These are phyloP conservation scores for Nothophytophthora sp. DNA, from an alignment of 352 stramenopile species.

Conservation along the genomic window DNA sequence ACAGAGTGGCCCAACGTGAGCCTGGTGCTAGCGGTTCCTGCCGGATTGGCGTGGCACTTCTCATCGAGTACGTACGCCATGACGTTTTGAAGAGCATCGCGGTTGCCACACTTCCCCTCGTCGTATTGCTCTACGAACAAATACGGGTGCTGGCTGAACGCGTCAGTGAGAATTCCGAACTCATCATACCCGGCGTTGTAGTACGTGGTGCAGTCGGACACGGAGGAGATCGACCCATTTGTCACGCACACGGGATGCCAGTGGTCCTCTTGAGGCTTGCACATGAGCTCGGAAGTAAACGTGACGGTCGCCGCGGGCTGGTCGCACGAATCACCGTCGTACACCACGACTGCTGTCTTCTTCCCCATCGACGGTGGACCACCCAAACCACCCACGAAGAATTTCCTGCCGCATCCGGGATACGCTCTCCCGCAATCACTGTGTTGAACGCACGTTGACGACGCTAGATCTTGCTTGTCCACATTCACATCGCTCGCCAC, in stretches of 20 bases:
- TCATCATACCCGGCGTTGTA: neutral
- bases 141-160: neutral
- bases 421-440: slow-evolving; percentile 5
- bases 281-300: neutral
- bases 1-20: neutral
- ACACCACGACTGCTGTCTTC: slow-evolving; percentile 1
- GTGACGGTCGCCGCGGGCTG: neutral
- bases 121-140: slow-evolving; percentile 6
- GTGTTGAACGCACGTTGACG: slow-evolving; percentile 2
- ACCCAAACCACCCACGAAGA: slow-evolving; percentile 5
- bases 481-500: slow-evolving; percentile 1
- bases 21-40: neutral
- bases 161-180: neutral
- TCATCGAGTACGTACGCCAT: slow-evolving; percentile 1
- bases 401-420: too few species aligned
- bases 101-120: neutral
- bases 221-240: neutral
- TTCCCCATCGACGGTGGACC: neutral
- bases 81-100: neutral
- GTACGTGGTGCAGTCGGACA: neutral
- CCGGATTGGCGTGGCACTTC: neutral
- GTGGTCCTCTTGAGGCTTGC: neutral
- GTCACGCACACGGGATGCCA: neutral
- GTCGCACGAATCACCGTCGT: neutral
- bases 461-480: slow-evolving; percentile 2